Conservation (phyloP, 192 early-diverging fungal species). For the Coemansia sp. region DNA sequence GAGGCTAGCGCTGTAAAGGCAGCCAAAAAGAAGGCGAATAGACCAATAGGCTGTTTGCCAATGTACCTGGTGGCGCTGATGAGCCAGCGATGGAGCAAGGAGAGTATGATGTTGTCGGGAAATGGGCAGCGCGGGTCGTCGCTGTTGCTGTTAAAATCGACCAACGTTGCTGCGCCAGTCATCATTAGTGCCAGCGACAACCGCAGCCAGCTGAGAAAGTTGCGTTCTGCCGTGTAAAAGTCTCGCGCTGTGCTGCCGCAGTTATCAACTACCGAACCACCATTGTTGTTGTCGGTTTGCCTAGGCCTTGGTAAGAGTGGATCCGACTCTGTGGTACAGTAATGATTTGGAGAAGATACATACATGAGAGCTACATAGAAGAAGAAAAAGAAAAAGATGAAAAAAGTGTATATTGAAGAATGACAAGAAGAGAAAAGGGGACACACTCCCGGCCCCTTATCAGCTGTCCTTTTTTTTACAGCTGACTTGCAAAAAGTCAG, state of each 20-base stretch:
- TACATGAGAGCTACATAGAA: background rate
- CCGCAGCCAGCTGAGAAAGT: constrained; percentile 49
- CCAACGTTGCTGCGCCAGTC: constrained; percentile 33
- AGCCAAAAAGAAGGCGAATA: constrained; percentile 24
- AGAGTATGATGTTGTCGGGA: background rate
- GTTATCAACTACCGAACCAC: constrained; percentile 15
- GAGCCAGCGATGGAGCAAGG: constrained; percentile 13
- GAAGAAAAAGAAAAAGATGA: background rate
- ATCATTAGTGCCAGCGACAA: constrained; percentile 35
- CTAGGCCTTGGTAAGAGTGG: background rate
- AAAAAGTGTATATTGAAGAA: background rate
- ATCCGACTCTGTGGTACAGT: constrained; percentile 2
- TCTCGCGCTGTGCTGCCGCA: constrained; percentile 44
- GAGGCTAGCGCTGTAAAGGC: constrained; percentile 20
- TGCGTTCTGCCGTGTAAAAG: constrained; percentile 51
- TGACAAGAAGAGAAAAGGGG: background rate
- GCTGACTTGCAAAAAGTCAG: background rate
- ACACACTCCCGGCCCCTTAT: background rate
- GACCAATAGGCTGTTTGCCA: background rate
- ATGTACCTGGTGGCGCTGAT: background rate
- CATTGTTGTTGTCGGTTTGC: background rate
- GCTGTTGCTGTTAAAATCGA: constrained; percentile 3
- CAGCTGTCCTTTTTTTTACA: background rate
- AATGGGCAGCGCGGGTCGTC: background rate
- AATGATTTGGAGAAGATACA: background rate